These are phyloP conservation scores for Pezicula radicicola DNA, from an alignment of 2,329 filamentous ascomycete genomes.

Conservation along the genomic window DNA sequence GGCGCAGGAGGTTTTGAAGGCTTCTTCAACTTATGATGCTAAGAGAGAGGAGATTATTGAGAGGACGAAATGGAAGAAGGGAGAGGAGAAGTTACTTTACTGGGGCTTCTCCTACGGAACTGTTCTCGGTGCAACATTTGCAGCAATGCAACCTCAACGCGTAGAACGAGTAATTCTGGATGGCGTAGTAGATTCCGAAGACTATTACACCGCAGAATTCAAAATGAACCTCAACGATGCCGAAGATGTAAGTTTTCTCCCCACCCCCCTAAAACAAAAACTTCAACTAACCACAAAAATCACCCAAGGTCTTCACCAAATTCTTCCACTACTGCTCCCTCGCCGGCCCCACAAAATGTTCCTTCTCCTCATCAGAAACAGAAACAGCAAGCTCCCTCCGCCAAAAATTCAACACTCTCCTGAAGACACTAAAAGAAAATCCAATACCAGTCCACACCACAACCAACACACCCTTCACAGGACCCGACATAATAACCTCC, in stretches of 20 bases:
- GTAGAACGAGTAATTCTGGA: constrained; percentile 35
- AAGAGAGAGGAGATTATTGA: background rate
- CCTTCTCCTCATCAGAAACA: background rate
- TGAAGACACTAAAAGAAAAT: background rate
- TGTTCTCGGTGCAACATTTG: constrained; percentile 37
- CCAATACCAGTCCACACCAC: background rate
- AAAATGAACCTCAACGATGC: background rate
- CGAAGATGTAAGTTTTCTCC: background rate
- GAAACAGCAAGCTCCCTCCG: background rate
- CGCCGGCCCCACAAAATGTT: background rate
- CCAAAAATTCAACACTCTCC: background rate
- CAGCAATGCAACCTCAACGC: constrained; percentile 37
- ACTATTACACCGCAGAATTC: constrained; percentile 14
- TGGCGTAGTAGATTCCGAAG: constrained; percentile 16
- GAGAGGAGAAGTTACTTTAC: constrained; percentile 27
- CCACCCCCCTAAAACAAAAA: background rate
- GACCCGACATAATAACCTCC: background rate
- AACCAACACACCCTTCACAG: background rate
- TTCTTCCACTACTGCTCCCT: background rate
- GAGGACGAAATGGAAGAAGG: background rate
- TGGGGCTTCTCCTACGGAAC: constrained; percentile 47
- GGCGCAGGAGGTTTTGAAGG: background rate
- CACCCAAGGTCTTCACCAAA: background rate
- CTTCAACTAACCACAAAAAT: background rate
- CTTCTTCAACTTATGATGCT: background rate